Evolutionary conservation across 2,329 filamentous ascomycete species (phyloP).

Genomic region (Phialemoniopsis sp.): DNA sequence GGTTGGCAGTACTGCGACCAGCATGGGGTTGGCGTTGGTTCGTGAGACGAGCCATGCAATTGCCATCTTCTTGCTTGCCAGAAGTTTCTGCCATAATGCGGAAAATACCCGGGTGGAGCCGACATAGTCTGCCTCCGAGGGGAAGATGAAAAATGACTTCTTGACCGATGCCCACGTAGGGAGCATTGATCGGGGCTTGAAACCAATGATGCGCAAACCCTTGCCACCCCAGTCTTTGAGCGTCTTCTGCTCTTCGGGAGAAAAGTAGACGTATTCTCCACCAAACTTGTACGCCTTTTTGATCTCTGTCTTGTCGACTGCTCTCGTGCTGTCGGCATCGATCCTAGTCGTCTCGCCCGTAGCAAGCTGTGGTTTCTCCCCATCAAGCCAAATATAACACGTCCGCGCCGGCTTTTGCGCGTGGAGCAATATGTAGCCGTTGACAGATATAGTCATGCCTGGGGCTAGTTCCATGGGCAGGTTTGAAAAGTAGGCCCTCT

Average conservation of each 20-base stretch:
- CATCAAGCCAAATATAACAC: constrained; percentile 83
- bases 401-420: constrained; percentile 76
- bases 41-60: constrained; percentile 88
- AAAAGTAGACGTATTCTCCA: constrained; percentile 83
- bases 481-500: constrained; percentile 80
- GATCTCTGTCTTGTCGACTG: constrained; percentile 76
- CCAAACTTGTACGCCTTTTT: constrained; percentile 96
- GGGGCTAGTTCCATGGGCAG: constrained; percentile 87
- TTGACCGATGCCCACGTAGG: constrained; percentile 82
- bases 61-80: constrained; percentile 74
- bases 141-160: constrained; percentile 89
- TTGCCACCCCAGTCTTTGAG: constrained; percentile 79
- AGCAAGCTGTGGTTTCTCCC: constrained; percentile 80
- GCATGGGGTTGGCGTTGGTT: constrained; percentile 70
- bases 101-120: constrained; percentile 92
- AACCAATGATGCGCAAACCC: constrained; percentile 84
- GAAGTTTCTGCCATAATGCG: constrained; percentile 81
- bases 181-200: constrained; percentile 74
- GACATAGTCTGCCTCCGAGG: constrained; percentile 83
- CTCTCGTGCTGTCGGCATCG: constrained; percentile 71
- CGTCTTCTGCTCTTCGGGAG: constrained; percentile 73
- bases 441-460: constrained; percentile 80
- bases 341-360: constrained; percentile 69
- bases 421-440: constrained; percentile 87
- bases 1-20: constrained; percentile 80